A percentile compares a stretch with the other conserved stretches of the same genome.
Evolutionary conservation across 345 rosid species (phyloP).

Genomic region (Barbarea vulgaris): DNA sequence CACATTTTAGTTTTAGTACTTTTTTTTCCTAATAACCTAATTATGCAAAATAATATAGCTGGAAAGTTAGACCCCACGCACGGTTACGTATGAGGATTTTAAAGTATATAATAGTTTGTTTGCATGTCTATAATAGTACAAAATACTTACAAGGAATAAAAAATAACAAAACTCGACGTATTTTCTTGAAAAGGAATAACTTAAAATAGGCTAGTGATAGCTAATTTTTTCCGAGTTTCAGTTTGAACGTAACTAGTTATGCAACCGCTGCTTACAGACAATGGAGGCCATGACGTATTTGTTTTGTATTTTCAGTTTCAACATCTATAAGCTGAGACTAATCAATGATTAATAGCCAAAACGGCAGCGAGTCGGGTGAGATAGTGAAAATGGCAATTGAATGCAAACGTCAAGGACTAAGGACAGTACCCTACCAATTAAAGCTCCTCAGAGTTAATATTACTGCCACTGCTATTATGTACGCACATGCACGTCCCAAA

Average conservation of each 20-base stretch:
- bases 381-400: conserved; percentile 8
- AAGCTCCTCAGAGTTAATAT: conserved; percentile 23
- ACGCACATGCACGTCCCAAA: conserved; percentile 31
- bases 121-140: background rate
- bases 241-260: background rate
- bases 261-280: background rate
- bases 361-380: conserved; percentile 27
- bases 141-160: background rate
- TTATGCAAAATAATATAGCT: background rate
- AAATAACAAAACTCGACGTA: conserved; percentile 2
- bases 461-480: conserved; percentile 25
- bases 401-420: conserved; percentile 34
- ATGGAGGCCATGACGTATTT: background rate
- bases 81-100: background rate
- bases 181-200: background rate
- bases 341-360: conserved; percentile 17
- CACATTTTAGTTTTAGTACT: background rate
- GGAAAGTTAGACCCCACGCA: background rate
- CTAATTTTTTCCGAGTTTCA: background rate
- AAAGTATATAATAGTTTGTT: background rate
- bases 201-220: background rate
- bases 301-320: background rate
- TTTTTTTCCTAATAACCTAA: background rate
- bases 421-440: conserved; percentile 31
- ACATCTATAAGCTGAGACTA: background rate